Conservation (phyloP, 305 asterid species). For the Fraxinus albicans region DNA sequence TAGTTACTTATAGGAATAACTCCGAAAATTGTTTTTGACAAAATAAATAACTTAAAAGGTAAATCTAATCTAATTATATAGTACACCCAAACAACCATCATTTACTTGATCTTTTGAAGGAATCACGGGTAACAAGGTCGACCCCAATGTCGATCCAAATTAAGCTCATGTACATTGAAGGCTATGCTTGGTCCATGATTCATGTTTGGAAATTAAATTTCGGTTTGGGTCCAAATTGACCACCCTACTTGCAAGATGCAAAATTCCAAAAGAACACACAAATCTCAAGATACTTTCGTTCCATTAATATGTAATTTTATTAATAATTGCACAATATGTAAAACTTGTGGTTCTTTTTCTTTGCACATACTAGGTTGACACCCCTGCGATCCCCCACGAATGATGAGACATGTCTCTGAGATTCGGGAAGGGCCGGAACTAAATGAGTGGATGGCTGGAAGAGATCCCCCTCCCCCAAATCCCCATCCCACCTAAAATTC, state of each 20-base stretch:
- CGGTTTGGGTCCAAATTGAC: neutral
- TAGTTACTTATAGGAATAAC: neutral
- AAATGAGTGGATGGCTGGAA: too few relatives aligned
- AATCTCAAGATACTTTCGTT: neutral
- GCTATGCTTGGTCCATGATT: neutral
- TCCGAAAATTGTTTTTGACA: neutral
- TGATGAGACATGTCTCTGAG: too few relatives aligned
- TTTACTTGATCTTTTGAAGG: neutral
- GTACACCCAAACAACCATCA: neutral
- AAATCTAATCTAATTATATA: neutral
- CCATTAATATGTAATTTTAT: neutral
- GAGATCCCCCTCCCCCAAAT: too few relatives aligned
- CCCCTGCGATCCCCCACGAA: too few relatives aligned
- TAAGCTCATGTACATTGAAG: neutral
- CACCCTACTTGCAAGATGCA: neutral
- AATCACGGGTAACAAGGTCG: neutral
- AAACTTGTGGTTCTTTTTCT: neutral
- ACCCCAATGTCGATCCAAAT: neutral
- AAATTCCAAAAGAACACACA: neutral
- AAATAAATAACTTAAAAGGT: neutral
- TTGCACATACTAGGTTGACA: neutral
- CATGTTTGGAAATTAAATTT: neutral
- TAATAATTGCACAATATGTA: neutral
- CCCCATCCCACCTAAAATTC: too few relatives aligned
- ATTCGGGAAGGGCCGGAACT: too few relatives aligned